Conservation (phyloP, 2,329 filamentous ascomycete species). For the Thielaviopsis punctulata region DNA sequence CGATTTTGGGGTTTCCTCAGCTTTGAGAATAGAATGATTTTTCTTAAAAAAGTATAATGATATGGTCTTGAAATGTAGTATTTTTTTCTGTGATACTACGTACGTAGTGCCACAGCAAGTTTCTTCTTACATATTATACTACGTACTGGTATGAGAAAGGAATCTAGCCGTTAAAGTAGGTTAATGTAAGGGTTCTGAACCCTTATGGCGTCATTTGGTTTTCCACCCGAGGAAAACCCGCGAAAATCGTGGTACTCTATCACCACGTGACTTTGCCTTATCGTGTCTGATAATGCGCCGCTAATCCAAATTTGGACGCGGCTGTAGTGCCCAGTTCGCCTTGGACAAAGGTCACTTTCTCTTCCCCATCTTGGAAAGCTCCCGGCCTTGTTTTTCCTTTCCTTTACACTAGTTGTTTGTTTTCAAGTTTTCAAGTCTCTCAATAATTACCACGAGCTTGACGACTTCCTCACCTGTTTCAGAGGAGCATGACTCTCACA, state of each 20-base stretch:
- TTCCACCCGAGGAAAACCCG: constrained; percentile 6
- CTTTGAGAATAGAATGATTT: too few species aligned
- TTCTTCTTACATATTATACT: too few species aligned
- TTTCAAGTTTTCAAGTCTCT: too few species aligned
- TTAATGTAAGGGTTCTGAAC: not conserved
- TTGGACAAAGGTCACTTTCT: constrained; percentile 6
- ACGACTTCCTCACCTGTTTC: not conserved
- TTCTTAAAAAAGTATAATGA: too few species aligned
- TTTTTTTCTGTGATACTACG: too few species aligned
- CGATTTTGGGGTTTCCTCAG: too few species aligned
- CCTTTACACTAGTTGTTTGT: not conserved
- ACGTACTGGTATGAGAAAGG: too few species aligned
- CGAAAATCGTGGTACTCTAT: constrained; percentile 1
- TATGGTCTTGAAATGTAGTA: too few species aligned
- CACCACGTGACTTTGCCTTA: constrained; percentile 10
- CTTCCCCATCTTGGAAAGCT: constrained; percentile 2
- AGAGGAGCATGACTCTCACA: not conserved
- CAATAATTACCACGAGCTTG: not conserved
- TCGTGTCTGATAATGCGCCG: constrained; percentile 8
- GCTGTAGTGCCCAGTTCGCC: constrained; percentile 10
- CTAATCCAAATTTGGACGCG: constrained; percentile 11
- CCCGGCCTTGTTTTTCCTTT: not conserved
- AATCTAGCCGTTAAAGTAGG: too few species aligned
- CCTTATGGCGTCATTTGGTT: constrained; percentile 10
- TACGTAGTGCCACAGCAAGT: too few species aligned